phyloP scores from a whole-genome alignment of 2,329 filamentous ascomycete species.

The Cladophialophora exuberans region DNA sequence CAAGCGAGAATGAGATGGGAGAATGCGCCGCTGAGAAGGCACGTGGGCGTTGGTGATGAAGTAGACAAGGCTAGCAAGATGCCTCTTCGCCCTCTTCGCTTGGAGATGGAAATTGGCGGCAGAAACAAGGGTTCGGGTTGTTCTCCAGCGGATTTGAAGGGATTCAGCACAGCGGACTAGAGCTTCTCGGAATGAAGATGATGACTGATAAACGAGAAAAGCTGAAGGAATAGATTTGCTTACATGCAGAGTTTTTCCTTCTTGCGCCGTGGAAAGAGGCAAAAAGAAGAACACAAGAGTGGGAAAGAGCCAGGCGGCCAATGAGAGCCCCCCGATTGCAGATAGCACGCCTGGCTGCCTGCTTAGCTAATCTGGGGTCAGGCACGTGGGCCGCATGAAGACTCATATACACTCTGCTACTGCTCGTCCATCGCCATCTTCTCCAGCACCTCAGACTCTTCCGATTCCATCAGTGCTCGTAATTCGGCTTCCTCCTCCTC shows the following conservation, averaged over 20 bases:
- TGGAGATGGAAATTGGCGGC: constrained; percentile 24
- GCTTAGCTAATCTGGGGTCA: constrained; percentile 26
- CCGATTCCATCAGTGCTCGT: constrained; percentile 84
- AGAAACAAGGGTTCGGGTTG: constrained; percentile 1
- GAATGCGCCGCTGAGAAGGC: constrained; percentile 9
- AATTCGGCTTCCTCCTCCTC: constrained; percentile 92
- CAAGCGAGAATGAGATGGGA: not conserved
- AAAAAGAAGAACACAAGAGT: constrained; percentile 8
- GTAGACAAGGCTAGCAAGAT: constrained; percentile 25
- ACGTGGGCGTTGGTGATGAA: constrained; percentile 15
- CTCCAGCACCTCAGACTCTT: constrained; percentile 48
- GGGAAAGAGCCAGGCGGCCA: constrained; percentile 16
- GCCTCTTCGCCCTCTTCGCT: no score
- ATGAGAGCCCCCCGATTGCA: constrained; percentile 10
- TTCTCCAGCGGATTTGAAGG: not conserved
- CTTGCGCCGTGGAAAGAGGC: not conserved
- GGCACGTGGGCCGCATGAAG: not conserved
- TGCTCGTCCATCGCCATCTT: constrained; percentile 32
- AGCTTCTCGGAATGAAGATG: not conserved
- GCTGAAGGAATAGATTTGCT: not conserved
- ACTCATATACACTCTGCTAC: constrained; percentile 6
- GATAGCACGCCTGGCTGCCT: constrained; percentile 8
- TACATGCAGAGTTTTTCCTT: constrained; percentile 18
- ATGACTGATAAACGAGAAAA: constrained; percentile 6
- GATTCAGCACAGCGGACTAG: not conserved